Evolutionary conservation across 1,284 basidiomycete species (phyloP), one percentile per base, ranked within the genome.

Genomic region (Rhizopogon parksii): DNA sequence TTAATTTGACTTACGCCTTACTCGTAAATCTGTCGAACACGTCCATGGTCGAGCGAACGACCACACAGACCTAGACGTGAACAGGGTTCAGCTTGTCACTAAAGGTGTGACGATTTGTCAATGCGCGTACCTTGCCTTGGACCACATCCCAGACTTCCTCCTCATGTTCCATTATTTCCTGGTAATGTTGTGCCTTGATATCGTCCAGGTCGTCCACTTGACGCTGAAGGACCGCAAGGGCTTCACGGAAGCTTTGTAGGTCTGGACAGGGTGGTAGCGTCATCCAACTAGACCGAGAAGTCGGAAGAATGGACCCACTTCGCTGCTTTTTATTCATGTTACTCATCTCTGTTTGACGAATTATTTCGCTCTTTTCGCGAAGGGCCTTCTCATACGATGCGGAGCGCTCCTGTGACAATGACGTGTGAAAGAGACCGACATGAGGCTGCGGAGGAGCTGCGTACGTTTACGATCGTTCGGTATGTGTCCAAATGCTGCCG

Each of bases 71-170:
- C 84, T 86, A 52, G 19, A 47, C 52, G 66, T 59, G 19, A 47
- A 36, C 35, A 43, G 14, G 45, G 40, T 43, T 57, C 40, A 57
- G 52, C 39, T 53, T 46, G 66, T 65, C 56, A 39, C 36, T 17
- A 15, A 19, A 19, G 27, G 19, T 27, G 19, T 8, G 27, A 32
- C 24, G 25, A 19, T 37, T 15, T 19, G 12, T 45, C 30, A 45
- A 21, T 24, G 32, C 17, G 38, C 73, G 55, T 56, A 88, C 85
- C 73, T 93, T 93, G 56, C 77, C 79, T 61, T 94, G 83, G 9
- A 96, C 89, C 12, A 83, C 82, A 59, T 92, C 83, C 95, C 95
- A 97, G 5, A 91, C 83, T 69, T 94, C 85, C 60, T 95, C 91
- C 70, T 97, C 94, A 57, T 92, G 91, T 52, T 92, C 90, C 49